Base-by-base conservation (phyloP, 176 grass and related monocot species). In the Paspalum notatum region DNA sequence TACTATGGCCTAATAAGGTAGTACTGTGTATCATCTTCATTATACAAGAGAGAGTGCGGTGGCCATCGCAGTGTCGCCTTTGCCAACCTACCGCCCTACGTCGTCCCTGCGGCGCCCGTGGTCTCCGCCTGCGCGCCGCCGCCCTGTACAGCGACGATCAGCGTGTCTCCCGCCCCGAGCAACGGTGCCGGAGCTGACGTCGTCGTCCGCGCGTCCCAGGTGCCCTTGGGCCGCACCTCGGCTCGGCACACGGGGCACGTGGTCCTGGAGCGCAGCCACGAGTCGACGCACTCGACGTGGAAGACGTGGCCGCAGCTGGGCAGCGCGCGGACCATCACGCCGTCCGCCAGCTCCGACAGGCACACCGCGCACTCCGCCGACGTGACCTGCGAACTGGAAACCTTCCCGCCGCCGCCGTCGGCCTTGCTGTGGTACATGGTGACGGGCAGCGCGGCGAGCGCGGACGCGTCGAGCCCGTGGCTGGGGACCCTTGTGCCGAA, bases 281-380 rank as follows among this genome's bases (percentile, higher is more conserved):
- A 75, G 76, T 97, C 90, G 26, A 97, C 87, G 76, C 93, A 97
- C 39, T 86, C 83, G 8, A 89, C 71, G 79, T 95, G 93, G 89
- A 97, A 97, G 17, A 80, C 43, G 76, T 97, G 93, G 22, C 65
- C 58, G 72, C 88, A 97, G 85, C 44, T 66, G 0, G 83, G 82
- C 54, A 96, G 66, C 69, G 72, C 59, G 20, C 76, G 64, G 76
- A 92, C 80, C 79, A 90, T 84, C 46, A 90, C 90, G 14, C 87
- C 88, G 17, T 89, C 93, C 3, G 41, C 90, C 60, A 97, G 26
- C 66, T 82, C 82, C 66, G 88, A 86, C 63, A 93, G 81, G 78
- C 93, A 97, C 66, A 97, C 76, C 18, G 75, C 56, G 56, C 93
- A 96, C 9, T 92, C 80, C 38, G 54, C 5, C n/a, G 16, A 27